phyloP scores from a whole-genome alignment of 1,139 yeast genomes.

The Candida sp. region DNA sequence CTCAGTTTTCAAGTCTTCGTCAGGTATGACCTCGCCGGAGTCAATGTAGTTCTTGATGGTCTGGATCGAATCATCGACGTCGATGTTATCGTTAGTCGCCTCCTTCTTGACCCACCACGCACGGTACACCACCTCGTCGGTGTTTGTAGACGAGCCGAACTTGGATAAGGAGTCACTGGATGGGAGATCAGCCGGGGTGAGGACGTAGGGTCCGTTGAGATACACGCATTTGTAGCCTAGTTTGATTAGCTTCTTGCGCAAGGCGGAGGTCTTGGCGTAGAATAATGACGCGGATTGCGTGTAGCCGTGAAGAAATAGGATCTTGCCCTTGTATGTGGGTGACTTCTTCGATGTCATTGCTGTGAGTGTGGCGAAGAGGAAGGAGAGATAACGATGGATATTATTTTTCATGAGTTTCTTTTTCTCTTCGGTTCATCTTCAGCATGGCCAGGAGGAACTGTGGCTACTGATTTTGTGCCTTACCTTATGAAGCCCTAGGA shows the following conservation, averaged over 20 bases:
- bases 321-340: slow-evolving; percentile 25
- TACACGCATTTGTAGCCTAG: slow-evolving; percentile 66
- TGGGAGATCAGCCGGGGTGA: slow-evolving; percentile 74
- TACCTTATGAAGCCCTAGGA: too few species aligned
- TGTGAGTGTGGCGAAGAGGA: background rate
- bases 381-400: background rate
- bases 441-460: too few species aligned
- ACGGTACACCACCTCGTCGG: slow-evolving; percentile 29
- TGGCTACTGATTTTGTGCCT: too few species aligned
- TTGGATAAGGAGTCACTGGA: slow-evolving; percentile 48
- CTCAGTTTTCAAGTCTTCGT: slow-evolving; percentile 27
- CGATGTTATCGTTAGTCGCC: slow-evolving; percentile 23
- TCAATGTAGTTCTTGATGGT: slow-evolving; percentile 34
- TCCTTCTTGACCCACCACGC: slow-evolving; percentile 44
- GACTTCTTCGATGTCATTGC: slow-evolving; percentile 12
- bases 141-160: slow-evolving; percentile 30
- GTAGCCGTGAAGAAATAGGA: slow-evolving; percentile 48
- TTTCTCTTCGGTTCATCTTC: too few species aligned
- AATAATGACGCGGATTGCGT: slow-evolving; percentile 49
- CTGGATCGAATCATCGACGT: slow-evolving; percentile 30
- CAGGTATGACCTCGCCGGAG: slow-evolving; percentile 34
- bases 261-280: slow-evolving; percentile 51
- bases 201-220: slow-evolving; percentile 73
- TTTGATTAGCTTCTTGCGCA: slow-evolving; percentile 41
- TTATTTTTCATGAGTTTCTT: too few species aligned